Evolutionary conservation across 352 stramenopile genomes (phyloP).

Genomic region (Phytophthora agathidicida): DNA sequence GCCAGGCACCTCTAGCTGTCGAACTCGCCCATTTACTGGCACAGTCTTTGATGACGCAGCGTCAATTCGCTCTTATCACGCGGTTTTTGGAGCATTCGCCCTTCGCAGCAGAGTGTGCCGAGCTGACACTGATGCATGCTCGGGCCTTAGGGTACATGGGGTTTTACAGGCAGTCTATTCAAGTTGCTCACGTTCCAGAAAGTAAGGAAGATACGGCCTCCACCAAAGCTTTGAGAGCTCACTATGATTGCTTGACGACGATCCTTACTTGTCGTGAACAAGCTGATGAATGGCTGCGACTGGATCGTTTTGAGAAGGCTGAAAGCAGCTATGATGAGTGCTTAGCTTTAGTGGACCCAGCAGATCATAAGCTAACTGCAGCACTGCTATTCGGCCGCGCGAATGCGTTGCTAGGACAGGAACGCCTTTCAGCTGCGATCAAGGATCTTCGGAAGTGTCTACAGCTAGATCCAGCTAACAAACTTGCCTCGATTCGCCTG

Average conservation of each 20-base stretch:
- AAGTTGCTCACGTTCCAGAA: constrained; percentile 10
- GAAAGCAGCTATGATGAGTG: constrained; percentile 25
- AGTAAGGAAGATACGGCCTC: background rate
- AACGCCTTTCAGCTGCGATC: constrained; percentile 15
- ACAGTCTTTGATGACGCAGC: constrained; percentile 23
- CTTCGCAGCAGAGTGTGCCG: constrained; percentile 11
- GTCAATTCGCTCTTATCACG: constrained; percentile 20
- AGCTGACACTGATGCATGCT: constrained; percentile 34
- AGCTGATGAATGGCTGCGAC: constrained; percentile 23
- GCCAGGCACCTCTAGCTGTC: constrained; percentile 29
- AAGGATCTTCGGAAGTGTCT: constrained; percentile 26
- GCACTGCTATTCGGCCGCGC: constrained; percentile 27
- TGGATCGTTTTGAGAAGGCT: constrained; percentile 21
- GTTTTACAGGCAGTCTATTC: constrained; percentile 29
- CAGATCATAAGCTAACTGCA: constrained; percentile 17
- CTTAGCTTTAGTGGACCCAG: constrained; percentile 17
- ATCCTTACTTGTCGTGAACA: constrained; percentile 23
- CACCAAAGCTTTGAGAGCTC: constrained; percentile 1
- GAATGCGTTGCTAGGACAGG: constrained; percentile 23
- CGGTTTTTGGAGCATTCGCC: constrained; percentile 22
- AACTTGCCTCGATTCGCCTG: constrained; percentile 18
- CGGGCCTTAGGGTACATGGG: constrained; percentile 25
- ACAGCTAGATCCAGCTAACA: constrained; percentile 23
- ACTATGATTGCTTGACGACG: constrained; percentile 10
- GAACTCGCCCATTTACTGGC: constrained; percentile 19